Evolutionary conservation across 495 filamentous ascomycete genomes (phyloP).

Genomic region (Neurospora sp.): DNA sequence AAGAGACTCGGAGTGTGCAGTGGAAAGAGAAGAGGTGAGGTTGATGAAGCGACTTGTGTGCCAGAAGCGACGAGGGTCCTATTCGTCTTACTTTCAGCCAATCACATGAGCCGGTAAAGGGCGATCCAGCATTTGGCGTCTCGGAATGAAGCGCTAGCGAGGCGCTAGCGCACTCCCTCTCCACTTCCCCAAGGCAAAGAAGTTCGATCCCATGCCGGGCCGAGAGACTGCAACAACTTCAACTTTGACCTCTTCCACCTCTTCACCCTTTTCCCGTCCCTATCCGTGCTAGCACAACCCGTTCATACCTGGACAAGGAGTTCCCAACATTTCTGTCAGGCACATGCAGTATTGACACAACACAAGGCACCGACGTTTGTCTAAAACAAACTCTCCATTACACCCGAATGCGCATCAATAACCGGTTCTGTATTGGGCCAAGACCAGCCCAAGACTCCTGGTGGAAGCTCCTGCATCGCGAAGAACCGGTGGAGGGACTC

Average conservation of each 20-base stretch:
- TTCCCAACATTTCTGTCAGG: background rate
- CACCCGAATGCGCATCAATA: background rate
- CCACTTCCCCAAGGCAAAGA: background rate
- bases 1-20: background rate
- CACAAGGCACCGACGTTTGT: background rate
- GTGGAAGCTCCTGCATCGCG: background rate
- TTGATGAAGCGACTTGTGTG: slow-evolving; percentile 25
- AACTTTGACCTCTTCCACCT: background rate
- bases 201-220: background rate
- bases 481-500: background rate
- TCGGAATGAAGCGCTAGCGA: slow-evolving; percentile 30
- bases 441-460: background rate
- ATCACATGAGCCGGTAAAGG: slow-evolving; percentile 9
- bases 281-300: background rate
- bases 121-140: slow-evolving; percentile 23
- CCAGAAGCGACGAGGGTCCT: slow-evolving; percentile 17
- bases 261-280: background rate
- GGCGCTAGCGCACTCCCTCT: slow-evolving; percentile 10
- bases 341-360: background rate
- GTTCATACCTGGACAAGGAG: background rate
- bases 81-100: slow-evolving; percentile 8
- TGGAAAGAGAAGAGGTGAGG: slow-evolving; percentile 12
- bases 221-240: background rate
- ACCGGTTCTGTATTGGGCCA: background rate
- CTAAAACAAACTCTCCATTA: background rate